Percentiles rank a stretch among this genome's conserved stretches.
These are phyloP conservation scores for Phialophora tarda DNA, from an alignment of 2,329 filamentous ascomycete genomes.

Conservation along the genomic window DNA sequence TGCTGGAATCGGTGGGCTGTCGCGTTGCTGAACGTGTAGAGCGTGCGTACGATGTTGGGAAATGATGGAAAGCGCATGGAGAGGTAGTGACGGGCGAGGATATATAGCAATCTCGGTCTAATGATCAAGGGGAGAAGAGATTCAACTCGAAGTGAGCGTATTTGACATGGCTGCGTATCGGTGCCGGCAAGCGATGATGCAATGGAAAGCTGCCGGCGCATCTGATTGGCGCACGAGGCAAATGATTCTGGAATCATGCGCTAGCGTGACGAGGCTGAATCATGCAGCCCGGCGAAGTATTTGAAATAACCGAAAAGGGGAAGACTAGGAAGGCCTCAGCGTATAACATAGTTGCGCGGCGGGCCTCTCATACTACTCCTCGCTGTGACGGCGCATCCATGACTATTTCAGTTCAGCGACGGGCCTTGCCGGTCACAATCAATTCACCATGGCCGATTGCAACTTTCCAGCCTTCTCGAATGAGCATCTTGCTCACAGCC, in stretches of 20 bases:
- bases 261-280: conserved; percentile 18
- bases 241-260: conserved; percentile 24
- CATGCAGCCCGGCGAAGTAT: conserved; percentile 12
- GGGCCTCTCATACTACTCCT: not conserved
- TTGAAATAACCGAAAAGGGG: conserved; percentile 9
- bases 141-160: conserved; percentile 14
- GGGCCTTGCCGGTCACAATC: conserved; percentile 66
- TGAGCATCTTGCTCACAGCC: conserved; percentile 76
- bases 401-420: conserved; percentile 9
- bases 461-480: conserved; percentile 81
- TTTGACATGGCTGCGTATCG: conserved; percentile 11
- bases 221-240: conserved; percentile 14
- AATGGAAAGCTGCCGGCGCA: not conserved
- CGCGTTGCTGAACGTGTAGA: conserved; percentile 56
- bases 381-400: not conserved
- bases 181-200: conserved; percentile 23
- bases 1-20: conserved; percentile 40
- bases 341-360: not conserved
- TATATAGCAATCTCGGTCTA: conserved; percentile 7
- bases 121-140: not conserved
- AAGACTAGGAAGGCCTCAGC: not conserved
- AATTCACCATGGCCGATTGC: conserved; percentile 73
- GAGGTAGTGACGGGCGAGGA: conserved; percentile 4
- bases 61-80: conserved; percentile 58
- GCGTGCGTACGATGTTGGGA: conserved; percentile 53